Base-by-base conservation (phyloP, 495 filamentous ascomycete genomes). In the Penicillium argentinense region DNA sequence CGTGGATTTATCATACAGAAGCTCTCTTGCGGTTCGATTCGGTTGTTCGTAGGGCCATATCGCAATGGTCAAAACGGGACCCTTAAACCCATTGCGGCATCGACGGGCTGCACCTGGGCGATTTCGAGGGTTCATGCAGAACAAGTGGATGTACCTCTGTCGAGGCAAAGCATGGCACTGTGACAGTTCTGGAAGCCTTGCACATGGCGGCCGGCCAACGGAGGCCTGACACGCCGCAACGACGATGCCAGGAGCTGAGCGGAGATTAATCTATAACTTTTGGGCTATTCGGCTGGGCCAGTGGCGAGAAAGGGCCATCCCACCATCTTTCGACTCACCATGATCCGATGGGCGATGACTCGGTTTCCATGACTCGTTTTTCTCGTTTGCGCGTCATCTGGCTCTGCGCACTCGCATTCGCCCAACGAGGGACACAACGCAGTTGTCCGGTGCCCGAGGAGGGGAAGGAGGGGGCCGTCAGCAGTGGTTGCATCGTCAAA, bases 141-240 rank as follows among this genome's bases (percentile, higher is more conserved):
- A 53, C 51, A 53, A 54, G 19, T 56, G 55, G 47, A 39, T 39
- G 27, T 36, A 16, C 17, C 33, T 21, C 18, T 18, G 17, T 19
- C 33, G 6, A 3, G 21, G 16, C 0, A 39, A 34, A 29, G 40
- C 45, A 53, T 44, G 34, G 29, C 26, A 49, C 30, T 49, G 44
- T 24, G 40, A 27, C 38, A 33, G 30, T 60, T 63, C 50, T 63
- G 50, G 56, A 60, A 60, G 42, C 30, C 49, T 43, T 33, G 50
- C 56, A 63, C 56, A 63, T 60, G 59, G 59, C 14, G 28, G 37
- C 41, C 25, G 53, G 56, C 56, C 59, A 62, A 62, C 59, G 29
- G 42, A 42, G 39, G 39, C 27, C 16, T 49, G 59, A 62, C 59
- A 62, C 59, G 51, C 51, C 39, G 37, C 37, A 22, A 42, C 13